These are phyloP conservation scores for Verticillium klebahnii DNA, from an alignment of 2,329 filamentous ascomycete species.

Conservation along the genomic window DNA sequence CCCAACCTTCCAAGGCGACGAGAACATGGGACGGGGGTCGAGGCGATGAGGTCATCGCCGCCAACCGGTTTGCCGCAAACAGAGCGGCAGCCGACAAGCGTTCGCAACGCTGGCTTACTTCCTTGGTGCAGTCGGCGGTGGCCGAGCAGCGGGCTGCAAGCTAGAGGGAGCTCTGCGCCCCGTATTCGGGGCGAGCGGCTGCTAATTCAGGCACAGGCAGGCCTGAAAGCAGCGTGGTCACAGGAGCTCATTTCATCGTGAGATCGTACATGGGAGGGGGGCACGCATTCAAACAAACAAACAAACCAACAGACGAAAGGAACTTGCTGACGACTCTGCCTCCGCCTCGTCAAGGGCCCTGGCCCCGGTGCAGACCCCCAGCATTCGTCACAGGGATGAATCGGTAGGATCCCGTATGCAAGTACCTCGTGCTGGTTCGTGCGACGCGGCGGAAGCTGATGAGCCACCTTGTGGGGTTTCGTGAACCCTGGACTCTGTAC, in stretches of 20 bases:
- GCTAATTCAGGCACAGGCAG: neutral
- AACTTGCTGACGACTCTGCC: neutral
- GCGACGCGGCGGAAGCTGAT: neutral
- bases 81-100: neutral
- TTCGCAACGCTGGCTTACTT: neutral
- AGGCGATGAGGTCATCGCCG: neutral
- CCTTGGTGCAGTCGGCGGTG: too few relatives aligned
- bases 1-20: neutral
- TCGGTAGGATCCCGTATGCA: neutral
- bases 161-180: neutral
- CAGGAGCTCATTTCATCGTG: neutral
- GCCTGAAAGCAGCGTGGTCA: neutral
- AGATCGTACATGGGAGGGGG: neutral
- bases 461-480: neutral
- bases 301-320: neutral
- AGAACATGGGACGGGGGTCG: neutral
- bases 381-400: neutral
- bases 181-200: neutral
- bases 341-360: neutral
- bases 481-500: neutral
- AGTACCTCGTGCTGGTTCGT: neutral
- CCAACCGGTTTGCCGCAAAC: neutral
- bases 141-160: neutral
- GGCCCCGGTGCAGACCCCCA: neutral
- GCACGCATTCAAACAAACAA: neutral